Evolutionary conservation across 164 flowering plant species (phyloP).

Genomic region (Magnolia kwangsiensis): DNA sequence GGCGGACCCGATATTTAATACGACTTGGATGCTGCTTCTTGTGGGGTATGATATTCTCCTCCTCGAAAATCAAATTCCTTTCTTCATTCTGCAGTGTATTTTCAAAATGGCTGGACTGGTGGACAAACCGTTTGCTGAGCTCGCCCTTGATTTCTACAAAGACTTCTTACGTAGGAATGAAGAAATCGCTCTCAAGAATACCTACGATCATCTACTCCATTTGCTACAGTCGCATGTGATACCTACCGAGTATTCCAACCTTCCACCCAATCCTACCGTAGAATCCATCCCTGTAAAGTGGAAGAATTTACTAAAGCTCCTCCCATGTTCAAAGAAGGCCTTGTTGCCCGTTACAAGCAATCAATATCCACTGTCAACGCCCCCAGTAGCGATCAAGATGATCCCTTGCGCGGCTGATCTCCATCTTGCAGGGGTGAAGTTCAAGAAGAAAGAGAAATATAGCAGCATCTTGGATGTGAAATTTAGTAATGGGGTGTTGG

Average conservation of each 20-base stretch:
- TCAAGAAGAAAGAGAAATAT: background rate
- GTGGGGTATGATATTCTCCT: too few relatives aligned
- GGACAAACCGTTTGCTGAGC: too few relatives aligned
- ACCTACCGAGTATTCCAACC: background rate
- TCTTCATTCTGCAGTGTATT: too few relatives aligned
- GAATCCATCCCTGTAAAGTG: background rate
- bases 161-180: background rate
- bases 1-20: too few relatives aligned
- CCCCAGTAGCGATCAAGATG: background rate
- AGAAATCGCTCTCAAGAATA: background rate
- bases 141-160: slow-evolving; percentile 9
- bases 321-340: background rate
- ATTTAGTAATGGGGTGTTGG: slow-evolving; percentile 24
- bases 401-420: slow-evolving; percentile 6
- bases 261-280: background rate
- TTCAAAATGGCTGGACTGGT: too few relatives aligned
- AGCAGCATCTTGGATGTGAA: slow-evolving; percentile 24
- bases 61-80: too few relatives aligned
- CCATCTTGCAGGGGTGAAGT: slow-evolving; percentile 9
- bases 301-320: background rate
- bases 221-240: background rate
- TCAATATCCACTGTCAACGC: background rate
- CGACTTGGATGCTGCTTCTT: too few relatives aligned
- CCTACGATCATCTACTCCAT: slow-evolving; percentile 7
- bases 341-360: background rate